Base-by-base conservation (phyloP, 805 yeast species). In the Candida krabiensis region DNA sequence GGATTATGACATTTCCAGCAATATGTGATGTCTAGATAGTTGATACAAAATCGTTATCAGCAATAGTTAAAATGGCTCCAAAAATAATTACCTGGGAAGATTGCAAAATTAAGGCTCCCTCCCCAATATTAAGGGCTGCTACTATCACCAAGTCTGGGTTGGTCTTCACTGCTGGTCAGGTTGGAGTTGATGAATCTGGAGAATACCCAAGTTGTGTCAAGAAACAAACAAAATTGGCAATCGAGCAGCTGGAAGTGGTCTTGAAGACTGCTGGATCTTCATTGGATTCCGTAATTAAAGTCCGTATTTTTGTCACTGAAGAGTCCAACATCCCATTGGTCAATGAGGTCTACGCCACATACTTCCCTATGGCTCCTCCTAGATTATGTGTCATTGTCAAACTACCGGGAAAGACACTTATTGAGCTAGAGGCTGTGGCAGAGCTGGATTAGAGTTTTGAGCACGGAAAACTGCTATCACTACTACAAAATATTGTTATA, bases 351-450 rank as follows among this genome's bases (percentile, higher is more conserved):
- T 76, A 75, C 47, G 65, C 61, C n/a, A 63, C 67, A 41, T 63
- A 69, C 50, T 75, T 75, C 60, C 63, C 67, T 0, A 64, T 62
- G 26, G 63, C 64, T 41, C 80, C 80, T 13, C 75, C 79, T 5
- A 67, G 82, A 60, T 66, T 73, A 34, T 71, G 77, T 51, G 62
- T 74, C 21, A 64, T 76, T 37, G 76, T 69, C 27, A 66, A 64
- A 9, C 73, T 76, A 53, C 71, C 71, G 46, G 64, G 71, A 8
- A 49, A 60, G 15, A 44, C 74, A 32, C 65, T 69, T 40, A 75
- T 76, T 37, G 82, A 76, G 51, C 53, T 75, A 38, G 80, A 75
- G 47, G 66, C 69, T 30, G 56, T 74, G 46, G 60, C 59, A 7
- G 57, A 52, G 38, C 30, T 41, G 24, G 49, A 48, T 14, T 37